Percentiles rank a stretch among this genome's conserved stretches.
phyloP scores from a whole-genome alignment of 225 moss, liverwort and hornwort species.

The Polytrichum commune region DNA sequence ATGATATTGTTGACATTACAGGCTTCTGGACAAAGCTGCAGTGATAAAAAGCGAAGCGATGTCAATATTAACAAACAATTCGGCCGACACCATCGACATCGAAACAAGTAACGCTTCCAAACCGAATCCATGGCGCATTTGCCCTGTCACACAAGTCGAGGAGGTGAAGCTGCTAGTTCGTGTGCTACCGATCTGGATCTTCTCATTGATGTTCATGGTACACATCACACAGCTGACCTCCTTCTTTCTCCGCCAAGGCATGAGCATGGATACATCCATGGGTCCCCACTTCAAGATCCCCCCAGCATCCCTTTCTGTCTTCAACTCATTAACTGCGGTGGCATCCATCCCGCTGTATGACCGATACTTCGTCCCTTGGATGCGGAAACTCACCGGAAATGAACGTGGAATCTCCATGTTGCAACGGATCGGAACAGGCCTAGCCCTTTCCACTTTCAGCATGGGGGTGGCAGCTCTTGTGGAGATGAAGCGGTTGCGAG shows the following conservation, averaged over 20 bases:
- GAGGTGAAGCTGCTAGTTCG: constrained; percentile 51
- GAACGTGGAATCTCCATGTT: constrained; percentile 1
- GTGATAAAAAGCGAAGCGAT: not conserved
- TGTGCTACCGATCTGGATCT: constrained; percentile 42
- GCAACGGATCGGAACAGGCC: constrained; percentile 24
- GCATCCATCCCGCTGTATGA: constrained; percentile 38
- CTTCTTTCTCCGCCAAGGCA: constrained; percentile 37
- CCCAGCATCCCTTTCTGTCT: constrained; percentile 33
- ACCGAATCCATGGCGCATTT: constrained; percentile 25
- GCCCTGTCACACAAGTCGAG: constrained; percentile 46
- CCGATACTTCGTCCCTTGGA: constrained; percentile 30
- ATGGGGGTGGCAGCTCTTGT: constrained; percentile 34
- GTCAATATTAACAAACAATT: not conserved
- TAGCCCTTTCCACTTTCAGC: constrained; percentile 25
- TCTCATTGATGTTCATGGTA: constrained; percentile 35
- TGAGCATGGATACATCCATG: constrained; percentile 45
- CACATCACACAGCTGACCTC: constrained; percentile 23
- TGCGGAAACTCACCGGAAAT: constrained; percentile 7
- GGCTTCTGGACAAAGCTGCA: constrained; percentile 42
- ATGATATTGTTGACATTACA: constrained; percentile 1
- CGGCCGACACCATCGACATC: not conserved
- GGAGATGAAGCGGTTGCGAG: constrained; percentile 9
- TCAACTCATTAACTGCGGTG: constrained; percentile 28
- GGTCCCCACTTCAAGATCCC: constrained; percentile 42
- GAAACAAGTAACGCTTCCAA: not conserved